Evolutionary conservation across 1,139 yeast genomes (phyloP).

Genomic region (Magnusiomyces clavatus): DNA sequence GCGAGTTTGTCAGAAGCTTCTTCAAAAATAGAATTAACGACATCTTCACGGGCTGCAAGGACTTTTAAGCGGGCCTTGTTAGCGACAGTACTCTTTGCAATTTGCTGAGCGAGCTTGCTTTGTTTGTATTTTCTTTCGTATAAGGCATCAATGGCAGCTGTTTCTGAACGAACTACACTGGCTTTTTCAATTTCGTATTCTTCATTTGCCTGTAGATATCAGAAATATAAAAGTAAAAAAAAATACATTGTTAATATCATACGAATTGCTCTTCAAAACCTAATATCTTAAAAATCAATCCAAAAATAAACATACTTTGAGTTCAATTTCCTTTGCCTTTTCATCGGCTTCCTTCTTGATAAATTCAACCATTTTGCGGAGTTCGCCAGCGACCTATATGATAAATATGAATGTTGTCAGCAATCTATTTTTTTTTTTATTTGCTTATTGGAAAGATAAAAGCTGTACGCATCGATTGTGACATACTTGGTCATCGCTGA

Average conservation of each 20-base stretch:
- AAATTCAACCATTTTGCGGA: conserved; percentile 96
- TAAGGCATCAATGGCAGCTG: conserved; percentile 73
- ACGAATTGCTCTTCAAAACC: conserved; percentile 1
- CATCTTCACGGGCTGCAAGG: conserved; percentile 77
- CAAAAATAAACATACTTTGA: conserved; percentile 42
- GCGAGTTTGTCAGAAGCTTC: conserved; percentile 58
- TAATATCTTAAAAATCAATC: neutral
- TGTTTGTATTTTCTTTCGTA: conserved; percentile 84
- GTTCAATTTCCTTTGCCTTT: conserved; percentile 90
- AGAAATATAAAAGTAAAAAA: conserved; percentile 1
- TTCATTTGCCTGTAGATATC: conserved; percentile 62
- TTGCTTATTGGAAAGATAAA: neutral
- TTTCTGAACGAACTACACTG: conserved; percentile 84
- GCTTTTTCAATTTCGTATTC: conserved; percentile 98
- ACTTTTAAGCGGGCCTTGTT: conserved; percentile 92
- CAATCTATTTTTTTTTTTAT: neutral
- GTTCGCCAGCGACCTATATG: conserved; percentile 56
- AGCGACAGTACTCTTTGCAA: conserved; percentile 88
- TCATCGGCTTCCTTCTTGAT: conserved; percentile 98
- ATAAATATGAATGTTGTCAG: neutral
- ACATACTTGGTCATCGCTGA: conserved; percentile 4
- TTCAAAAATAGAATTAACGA: conserved; percentile 65
- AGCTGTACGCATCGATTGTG: neutral
- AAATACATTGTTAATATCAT: neutral
- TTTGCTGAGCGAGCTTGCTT: conserved; percentile 88